phyloP scores from a whole-genome alignment of 345 rosid genomes.

The Psidium guajava region DNA sequence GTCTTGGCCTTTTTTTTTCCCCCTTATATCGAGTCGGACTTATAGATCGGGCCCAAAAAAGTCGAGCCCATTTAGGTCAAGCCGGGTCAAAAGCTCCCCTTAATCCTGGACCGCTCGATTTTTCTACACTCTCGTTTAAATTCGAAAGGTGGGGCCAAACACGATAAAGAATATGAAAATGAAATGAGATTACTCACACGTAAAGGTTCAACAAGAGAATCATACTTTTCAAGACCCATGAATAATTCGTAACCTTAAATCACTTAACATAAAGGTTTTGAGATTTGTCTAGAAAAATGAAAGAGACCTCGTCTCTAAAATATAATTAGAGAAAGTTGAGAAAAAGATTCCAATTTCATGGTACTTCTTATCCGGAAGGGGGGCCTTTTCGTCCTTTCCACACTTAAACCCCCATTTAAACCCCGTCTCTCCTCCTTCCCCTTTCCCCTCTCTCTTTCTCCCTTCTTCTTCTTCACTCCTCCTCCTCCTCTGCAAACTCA shows the following conservation, averaged over 20 bases:
- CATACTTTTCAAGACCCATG: neutral
- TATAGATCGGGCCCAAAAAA: neutral
- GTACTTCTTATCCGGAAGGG: neutral
- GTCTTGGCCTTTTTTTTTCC: rapidly evolving
- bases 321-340: neutral
- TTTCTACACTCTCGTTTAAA: neutral
- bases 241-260: neutral
- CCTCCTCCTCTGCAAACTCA: neutral
- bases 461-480: neutral
- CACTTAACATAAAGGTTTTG: neutral
- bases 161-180: neutral
- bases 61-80: neutral
- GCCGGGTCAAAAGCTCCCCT: neutral
- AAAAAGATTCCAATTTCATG: neutral
- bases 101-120: neutral
- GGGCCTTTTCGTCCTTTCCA: neutral
- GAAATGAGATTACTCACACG: neutral
- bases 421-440: neutral
- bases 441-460: neutral
- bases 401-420: neutral
- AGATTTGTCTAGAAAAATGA: neutral
- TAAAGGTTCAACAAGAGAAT: neutral
- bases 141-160: rapidly evolving
- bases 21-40: neutral
- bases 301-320: neutral